These are phyloP conservation scores for Aureobasidium zeae DNA, from an alignment of 2,329 filamentous ascomycete genomes.

Conservation along the genomic window DNA sequence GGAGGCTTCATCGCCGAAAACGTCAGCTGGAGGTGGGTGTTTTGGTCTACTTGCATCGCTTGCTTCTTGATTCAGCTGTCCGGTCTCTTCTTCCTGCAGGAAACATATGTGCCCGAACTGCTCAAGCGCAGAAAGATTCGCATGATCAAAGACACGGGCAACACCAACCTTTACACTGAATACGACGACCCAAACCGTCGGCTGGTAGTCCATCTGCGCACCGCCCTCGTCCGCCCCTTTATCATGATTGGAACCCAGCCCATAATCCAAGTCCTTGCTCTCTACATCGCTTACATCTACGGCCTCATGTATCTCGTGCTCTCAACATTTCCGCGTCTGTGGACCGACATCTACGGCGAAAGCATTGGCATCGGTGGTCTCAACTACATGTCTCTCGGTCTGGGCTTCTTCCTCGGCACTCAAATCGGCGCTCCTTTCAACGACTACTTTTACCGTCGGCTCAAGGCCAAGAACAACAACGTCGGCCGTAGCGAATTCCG, in stretches of 20 bases:
- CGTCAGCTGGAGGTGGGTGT: slow-evolving; percentile 60
- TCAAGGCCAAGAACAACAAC: slow-evolving; percentile 30
- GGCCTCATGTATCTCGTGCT: slow-evolving; percentile 33
- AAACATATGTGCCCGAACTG: slow-evolving; percentile 58
- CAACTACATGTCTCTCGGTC: slow-evolving; percentile 39
- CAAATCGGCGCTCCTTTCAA: slow-evolving; percentile 32
- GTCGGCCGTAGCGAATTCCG: slow-evolving; percentile 35
- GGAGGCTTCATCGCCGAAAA: slow-evolving; percentile 31
- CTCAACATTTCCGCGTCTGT: slow-evolving; percentile 28
- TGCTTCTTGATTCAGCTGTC: slow-evolving; percentile 52
- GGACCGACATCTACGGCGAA: slow-evolving; percentile 25
- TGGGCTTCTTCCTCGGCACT: slow-evolving; percentile 46
- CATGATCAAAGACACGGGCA: slow-evolving; percentile 52
- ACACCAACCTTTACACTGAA: slow-evolving; percentile 49
- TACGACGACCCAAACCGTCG: slow-evolving; percentile 30
- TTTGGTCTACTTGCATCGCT: slow-evolving; percentile 56
- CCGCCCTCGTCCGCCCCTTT: slow-evolving; percentile 29
- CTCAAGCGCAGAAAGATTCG: slow-evolving; percentile 48
- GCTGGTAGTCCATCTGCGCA: slow-evolving; percentile 25
- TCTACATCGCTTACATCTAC: slow-evolving; percentile 33
- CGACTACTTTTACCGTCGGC: slow-evolving; percentile 30
- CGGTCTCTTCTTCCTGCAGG: slow-evolving; percentile 53
- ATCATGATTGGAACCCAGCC: slow-evolving; percentile 30
- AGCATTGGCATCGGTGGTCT: slow-evolving; percentile 27
- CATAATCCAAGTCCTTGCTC: slow-evolving; percentile 29